A percentile compares a stretch with the other conserved stretches of the same genome.
Conservation (phyloP, 148 eudicot species). For the Hydrangea macrophylla region DNA sequence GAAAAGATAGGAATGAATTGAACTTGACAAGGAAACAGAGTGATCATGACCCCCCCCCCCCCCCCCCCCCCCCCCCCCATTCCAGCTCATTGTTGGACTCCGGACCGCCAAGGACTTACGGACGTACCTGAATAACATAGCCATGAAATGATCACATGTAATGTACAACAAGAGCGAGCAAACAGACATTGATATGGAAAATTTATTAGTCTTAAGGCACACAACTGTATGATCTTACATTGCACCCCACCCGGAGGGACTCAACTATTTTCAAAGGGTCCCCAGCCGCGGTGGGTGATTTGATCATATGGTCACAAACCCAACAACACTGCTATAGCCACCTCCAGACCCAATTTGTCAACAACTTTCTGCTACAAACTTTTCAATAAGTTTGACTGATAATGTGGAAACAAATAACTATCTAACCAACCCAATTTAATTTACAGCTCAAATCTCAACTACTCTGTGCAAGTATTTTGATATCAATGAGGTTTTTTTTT, state of each 20-base stretch:
- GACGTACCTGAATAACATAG: constrained; percentile 24
- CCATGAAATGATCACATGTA: too few relatives aligned
- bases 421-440: neutral
- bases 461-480: too few relatives aligned
- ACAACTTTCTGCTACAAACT: neutral
- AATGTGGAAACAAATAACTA: neutral
- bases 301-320: neutral
- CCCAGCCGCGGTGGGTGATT: constrained; percentile 15
- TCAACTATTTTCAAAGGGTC: constrained; percentile 12
- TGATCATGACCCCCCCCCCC: too few relatives aligned
- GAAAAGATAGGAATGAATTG: neutral
- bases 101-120: constrained; percentile 18
- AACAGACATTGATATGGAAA: too few relatives aligned
- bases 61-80: too few relatives aligned
- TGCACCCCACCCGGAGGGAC: constrained; percentile 8
- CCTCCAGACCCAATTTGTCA: neutral
- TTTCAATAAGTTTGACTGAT: neutral
- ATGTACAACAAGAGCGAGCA: too few relatives aligned
- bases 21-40: neutral
- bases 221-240: neutral
- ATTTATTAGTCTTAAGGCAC: too few relatives aligned
- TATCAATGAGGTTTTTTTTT: too few relatives aligned
- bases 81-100: constrained; percentile 14
- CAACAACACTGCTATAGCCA: neutral
- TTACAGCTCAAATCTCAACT: neutral